Percentiles rank a stretch among this genome's conserved stretches.
Conservation (phyloP, 1,284 basidiomycete species). For the Rhodotorula sp. region DNA sequence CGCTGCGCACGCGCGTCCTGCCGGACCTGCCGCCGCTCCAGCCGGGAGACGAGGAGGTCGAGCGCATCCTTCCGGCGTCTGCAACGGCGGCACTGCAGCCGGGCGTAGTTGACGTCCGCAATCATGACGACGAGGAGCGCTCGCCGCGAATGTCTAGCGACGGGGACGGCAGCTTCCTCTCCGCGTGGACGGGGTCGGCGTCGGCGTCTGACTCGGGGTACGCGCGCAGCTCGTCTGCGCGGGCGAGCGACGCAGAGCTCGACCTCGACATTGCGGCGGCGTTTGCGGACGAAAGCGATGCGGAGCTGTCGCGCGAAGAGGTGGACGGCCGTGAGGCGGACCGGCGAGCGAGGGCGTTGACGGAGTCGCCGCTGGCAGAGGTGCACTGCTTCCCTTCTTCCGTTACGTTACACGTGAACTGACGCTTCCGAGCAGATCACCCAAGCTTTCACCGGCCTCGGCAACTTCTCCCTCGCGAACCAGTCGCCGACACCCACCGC, state of each 20-base stretch:
- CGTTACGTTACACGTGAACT: rapidly evolving
- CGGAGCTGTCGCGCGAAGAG: not conserved
- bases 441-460: slow-evolving; percentile 38
- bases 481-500: not conserved
- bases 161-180: slow-evolving; percentile 3
- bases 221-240: slow-evolving; percentile 8
- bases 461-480: slow-evolving; percentile 30
- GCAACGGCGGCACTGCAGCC: not conserved
- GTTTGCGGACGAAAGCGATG: slow-evolving; percentile 17
- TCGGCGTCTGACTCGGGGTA: slow-evolving; percentile 30
- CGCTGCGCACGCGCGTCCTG: slow-evolving; percentile 23
- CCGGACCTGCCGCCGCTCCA: slow-evolving; percentile 22
- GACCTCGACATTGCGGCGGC: not conserved
- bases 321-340: slow-evolving; percentile 4
- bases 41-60: not conserved
- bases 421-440: slow-evolving; percentile 19
- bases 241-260: slow-evolving; percentile 10
- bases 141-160: not conserved
- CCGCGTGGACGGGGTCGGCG: slow-evolving; percentile 8
- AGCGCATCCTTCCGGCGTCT: not conserved
- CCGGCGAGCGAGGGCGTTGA: slow-evolving; percentile 27
- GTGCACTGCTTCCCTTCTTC: not conserved
- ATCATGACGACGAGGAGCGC: not conserved
- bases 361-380: slow-evolving; percentile 35
- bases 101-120: not conserved